Evolutionary conservation across 805 yeast genomes (phyloP).

Genomic region (Saturnispora saitoi): DNA sequence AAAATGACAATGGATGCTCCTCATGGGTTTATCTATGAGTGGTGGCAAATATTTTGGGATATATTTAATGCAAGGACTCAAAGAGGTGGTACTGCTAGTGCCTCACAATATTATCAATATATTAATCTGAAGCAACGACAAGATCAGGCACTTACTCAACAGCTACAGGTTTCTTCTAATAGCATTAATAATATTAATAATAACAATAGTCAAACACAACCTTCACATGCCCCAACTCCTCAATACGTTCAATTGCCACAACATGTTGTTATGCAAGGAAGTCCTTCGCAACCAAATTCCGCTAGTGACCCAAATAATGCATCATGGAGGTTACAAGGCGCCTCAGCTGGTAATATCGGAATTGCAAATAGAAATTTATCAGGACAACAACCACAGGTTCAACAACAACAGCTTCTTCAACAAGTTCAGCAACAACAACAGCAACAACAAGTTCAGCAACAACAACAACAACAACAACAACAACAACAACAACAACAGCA

Average conservation of each 20-base stretch:
- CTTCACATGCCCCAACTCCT: conserved; percentile 8
- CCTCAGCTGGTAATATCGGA: background rate
- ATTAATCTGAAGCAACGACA: conserved; percentile 52
- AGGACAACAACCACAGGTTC: conserved; percentile 8
- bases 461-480: conserved; percentile 9
- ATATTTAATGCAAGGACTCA: conserved; percentile 74
- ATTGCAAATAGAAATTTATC: background rate
- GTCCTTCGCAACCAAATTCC: conserved; percentile 14
- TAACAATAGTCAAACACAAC: conserved; percentile 11
- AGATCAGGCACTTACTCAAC: conserved; percentile 26
- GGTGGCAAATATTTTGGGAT: conserved; percentile 98
- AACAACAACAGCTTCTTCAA: conserved; percentile 4
- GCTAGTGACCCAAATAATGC: conserved; percentile 5
- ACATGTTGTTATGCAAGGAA: conserved; percentile 20
- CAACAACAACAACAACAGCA: conserved; percentile 11
- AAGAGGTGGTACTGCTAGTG: conserved; percentile 52
- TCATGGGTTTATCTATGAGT: conserved; percentile 78
- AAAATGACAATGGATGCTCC: conserved; percentile 69
- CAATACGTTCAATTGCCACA: conserved; percentile 18
- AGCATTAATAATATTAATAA: conserved; percentile 9
- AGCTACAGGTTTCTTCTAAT: conserved; percentile 1
- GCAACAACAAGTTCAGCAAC: conserved; percentile 11
- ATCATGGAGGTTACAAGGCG: conserved; percentile 9
- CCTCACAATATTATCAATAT: conserved; percentile 63
- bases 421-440: conserved; percentile 11